These are phyloP conservation scores for Candida sp. DNA, from an alignment of 1,139 yeast genomes.

Conservation along the genomic window DNA sequence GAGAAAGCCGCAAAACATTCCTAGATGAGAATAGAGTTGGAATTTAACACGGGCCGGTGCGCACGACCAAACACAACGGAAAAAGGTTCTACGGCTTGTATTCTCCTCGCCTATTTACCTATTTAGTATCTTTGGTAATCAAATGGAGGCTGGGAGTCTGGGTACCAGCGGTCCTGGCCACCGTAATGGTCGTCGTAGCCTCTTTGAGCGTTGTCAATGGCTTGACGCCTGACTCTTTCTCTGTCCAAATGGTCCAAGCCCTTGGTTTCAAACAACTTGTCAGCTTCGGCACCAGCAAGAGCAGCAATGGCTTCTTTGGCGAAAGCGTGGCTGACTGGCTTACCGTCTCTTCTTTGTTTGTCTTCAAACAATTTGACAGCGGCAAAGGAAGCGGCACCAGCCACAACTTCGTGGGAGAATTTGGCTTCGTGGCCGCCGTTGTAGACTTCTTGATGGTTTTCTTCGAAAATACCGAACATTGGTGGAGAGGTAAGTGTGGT, in stretches of 20 bases:
- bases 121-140: too few relatives aligned
- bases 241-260: slow-evolving; percentile 38
- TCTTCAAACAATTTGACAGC: slow-evolving; percentile 37
- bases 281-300: slow-evolving; percentile 37
- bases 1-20: slow-evolving; percentile 3
- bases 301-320: slow-evolving; percentile 36
- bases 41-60: not conserved
- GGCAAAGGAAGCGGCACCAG: slow-evolving; percentile 40
- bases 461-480: slow-evolving; percentile 20
- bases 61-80: too few relatives aligned
- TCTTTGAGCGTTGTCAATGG: slow-evolving; percentile 22
- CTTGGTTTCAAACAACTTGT: slow-evolving; percentile 37
- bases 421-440: slow-evolving; percentile 11
- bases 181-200: slow-evolving; percentile 34
- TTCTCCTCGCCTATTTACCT: too few relatives aligned
- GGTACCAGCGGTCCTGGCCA: slow-evolving; percentile 29
- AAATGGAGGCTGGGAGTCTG: slow-evolving; percentile 27
- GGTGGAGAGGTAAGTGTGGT: not conserved
- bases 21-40: not conserved
- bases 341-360: slow-evolving; percentile 35
- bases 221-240: slow-evolving; percentile 27
- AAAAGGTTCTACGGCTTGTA: too few relatives aligned
- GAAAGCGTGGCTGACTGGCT: slow-evolving; percentile 34
- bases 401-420: slow-evolving; percentile 34
- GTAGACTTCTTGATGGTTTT: not conserved